Percentiles rank a stretch among this genome's conserved stretches.
Conservation (phyloP, 345 rosid species). For the Arabidopsis arenosa region DNA sequence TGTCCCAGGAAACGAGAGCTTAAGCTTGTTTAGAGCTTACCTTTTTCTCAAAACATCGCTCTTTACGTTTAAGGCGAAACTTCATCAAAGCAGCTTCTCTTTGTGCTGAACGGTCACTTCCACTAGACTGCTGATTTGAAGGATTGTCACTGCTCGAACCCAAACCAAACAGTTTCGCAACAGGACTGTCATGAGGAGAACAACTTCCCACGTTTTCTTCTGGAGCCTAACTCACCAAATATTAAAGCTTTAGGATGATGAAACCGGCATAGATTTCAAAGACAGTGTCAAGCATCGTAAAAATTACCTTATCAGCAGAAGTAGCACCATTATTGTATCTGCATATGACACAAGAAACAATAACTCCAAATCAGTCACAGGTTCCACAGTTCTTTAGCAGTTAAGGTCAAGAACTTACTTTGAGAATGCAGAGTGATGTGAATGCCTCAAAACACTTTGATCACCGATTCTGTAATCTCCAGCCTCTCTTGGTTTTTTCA, state of each 20-base stretch:
- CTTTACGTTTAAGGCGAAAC: conserved; percentile 82
- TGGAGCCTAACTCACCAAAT: conserved; percentile 46
- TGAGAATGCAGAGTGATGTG: conserved; percentile 74
- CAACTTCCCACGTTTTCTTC: conserved; percentile 62
- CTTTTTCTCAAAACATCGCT: conserved; percentile 78
- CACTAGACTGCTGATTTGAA: conserved; percentile 56
- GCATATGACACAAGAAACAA: conserved; percentile 37
- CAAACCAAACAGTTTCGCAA: conserved; percentile 58
- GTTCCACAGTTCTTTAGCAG: neutral
- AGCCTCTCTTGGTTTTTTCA: conserved; percentile 51
- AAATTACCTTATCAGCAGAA: conserved; percentile 66
- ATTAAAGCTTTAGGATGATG: conserved; percentile 12
- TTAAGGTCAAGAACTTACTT: conserved; percentile 54
- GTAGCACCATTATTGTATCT: conserved; percentile 64
- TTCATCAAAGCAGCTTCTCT: conserved; percentile 73
- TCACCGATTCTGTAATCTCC: conserved; percentile 50
- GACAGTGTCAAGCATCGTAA: neutral
- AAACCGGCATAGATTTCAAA: conserved; percentile 10
- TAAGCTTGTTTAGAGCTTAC: conserved; percentile 48
- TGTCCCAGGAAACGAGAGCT: conserved; percentile 4
- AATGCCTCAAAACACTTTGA: conserved; percentile 63
- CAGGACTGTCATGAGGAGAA: conserved; percentile 58
- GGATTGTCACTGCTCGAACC: conserved; percentile 47
- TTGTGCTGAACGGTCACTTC: conserved; percentile 50
- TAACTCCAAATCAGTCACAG: conserved; percentile 21